Conservation (phyloP, 495 filamentous ascomycete species). For the Xylaria sp. region DNA sequence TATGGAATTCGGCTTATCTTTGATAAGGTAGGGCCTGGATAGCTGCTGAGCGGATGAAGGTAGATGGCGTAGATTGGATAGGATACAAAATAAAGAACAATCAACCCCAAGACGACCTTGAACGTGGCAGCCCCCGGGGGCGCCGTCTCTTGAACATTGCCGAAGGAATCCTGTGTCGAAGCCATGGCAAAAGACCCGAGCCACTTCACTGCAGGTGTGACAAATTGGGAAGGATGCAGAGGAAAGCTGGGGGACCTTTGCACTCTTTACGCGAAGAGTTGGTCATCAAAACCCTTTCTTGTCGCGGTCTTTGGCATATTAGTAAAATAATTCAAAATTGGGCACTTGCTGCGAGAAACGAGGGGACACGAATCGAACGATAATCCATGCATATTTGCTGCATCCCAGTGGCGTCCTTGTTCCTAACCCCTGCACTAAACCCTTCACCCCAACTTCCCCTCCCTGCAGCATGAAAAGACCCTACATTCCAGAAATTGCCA, state of each 20-base stretch:
- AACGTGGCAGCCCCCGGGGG: not conserved
- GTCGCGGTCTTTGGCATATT: not conserved
- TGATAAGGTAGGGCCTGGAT: conserved; percentile 20
- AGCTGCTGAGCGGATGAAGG: conserved; percentile 29
- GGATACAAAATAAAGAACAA: conserved; percentile 13
- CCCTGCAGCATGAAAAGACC: conserved; percentile 8
- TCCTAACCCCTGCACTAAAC: not conserved
- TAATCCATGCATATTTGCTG: not conserved
- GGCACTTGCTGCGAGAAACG: not conserved
- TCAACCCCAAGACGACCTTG: not conserved
- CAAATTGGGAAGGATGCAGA: not conserved
- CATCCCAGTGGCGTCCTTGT: conserved; percentile 6
- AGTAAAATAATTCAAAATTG: not conserved
- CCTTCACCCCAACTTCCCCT: not conserved
- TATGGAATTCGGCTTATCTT: conserved; percentile 28
- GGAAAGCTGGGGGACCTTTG: not conserved
- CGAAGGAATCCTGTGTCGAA: conserved; percentile 18
- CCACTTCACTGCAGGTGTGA: not conserved
- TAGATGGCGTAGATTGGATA: conserved; percentile 28
- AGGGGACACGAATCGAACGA: not conserved
- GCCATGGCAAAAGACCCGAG: conserved; percentile 2
- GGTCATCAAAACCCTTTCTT: not conserved
- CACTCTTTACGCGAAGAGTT: conserved; percentile 7
- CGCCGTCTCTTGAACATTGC: not conserved
- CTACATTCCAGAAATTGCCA: not conserved